Conservation (phyloP, 2,329 filamentous ascomycete genomes). For the Diplodia sapinea region DNA sequence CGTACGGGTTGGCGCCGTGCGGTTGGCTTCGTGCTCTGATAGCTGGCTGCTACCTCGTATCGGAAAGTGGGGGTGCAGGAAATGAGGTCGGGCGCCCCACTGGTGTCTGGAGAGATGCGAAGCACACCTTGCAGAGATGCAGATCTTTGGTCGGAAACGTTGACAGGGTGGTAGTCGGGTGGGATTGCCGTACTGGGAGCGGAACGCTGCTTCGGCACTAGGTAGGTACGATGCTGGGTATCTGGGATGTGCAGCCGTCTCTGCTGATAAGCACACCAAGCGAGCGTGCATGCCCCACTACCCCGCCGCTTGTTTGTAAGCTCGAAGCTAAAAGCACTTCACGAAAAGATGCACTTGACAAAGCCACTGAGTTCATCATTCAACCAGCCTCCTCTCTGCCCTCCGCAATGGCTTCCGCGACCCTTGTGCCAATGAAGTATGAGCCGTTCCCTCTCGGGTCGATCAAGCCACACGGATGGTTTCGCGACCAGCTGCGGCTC, state of each 20-base stretch:
- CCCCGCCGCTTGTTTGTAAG: neutral
- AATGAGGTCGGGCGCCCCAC: neutral
- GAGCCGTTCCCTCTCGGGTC: slow-evolving; percentile 45
- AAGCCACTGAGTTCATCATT: too few species aligned
- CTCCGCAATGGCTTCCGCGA: neutral
- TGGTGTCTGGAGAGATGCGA: neutral
- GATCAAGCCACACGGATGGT: slow-evolving; percentile 57
- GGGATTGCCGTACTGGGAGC: neutral
- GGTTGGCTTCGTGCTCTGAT: slow-evolving; percentile 5
- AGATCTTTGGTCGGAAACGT: neutral
- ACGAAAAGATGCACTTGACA: too few species aligned
- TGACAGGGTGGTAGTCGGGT: neutral
- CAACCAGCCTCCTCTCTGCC: neutral
- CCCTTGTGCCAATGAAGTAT: slow-evolving; percentile 45
- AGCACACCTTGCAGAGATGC: neutral
- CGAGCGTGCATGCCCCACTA: neutral
- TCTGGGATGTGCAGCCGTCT: neutral
- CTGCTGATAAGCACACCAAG: neutral
- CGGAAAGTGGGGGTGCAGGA: neutral
- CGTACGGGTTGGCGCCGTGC: neutral
- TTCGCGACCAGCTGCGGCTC: slow-evolving; percentile 57
- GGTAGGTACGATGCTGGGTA: neutral
- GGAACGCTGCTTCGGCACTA: neutral
- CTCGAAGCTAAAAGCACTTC: too few species aligned
- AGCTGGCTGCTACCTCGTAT: neutral